Conservation (phyloP, 768 basidiomycete species). For the Psilocybe sp. region DNA sequence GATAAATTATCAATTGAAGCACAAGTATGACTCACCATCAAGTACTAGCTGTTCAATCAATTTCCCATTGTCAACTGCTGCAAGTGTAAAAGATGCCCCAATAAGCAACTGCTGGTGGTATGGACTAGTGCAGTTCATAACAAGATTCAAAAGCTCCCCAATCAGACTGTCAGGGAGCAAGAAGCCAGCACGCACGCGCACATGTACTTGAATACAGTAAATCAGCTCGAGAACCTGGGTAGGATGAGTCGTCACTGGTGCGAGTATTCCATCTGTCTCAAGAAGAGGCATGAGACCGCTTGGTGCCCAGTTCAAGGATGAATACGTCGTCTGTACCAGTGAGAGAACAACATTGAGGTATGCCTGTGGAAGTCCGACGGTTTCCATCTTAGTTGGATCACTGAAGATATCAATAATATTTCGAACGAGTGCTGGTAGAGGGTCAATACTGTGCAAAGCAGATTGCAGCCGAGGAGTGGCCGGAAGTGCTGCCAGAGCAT, state of each 20-base stretch:
- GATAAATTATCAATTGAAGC: background rate
- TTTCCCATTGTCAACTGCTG: conserved; percentile 8
- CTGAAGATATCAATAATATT: conserved; percentile 9
- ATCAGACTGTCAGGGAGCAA: conserved; percentile 5
- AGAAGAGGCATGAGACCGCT: conserved; percentile 6
- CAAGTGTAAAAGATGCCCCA: conserved; percentile 7
- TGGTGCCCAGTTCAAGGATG: conserved; percentile 11
- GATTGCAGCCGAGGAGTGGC: conserved; percentile 9
- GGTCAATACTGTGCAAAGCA: conserved; percentile 8
- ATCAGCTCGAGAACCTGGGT: conserved; percentile 3
- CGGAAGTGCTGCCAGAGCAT: conserved; percentile 10
- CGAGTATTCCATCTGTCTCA: conserved; percentile 5
- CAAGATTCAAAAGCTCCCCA: conserved; percentile 1
- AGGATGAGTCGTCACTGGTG: background rate
- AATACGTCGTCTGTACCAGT: conserved; percentile 10
- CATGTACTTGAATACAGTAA: conserved; percentile 11
- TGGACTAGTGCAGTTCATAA: conserved; percentile 11
- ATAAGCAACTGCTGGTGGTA: conserved; percentile 7
- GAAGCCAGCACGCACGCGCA: conserved; percentile 8
- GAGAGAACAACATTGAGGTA: conserved; percentile 10
- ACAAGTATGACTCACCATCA: background rate
- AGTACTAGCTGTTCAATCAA: background rate
- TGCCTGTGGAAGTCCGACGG: conserved; percentile 4
- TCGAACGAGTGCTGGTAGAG: conserved; percentile 9
- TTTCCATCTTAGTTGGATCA: conserved; percentile 3